phyloP scores from a whole-genome alignment of 345 rosid species.

The Brassica carinata region DNA sequence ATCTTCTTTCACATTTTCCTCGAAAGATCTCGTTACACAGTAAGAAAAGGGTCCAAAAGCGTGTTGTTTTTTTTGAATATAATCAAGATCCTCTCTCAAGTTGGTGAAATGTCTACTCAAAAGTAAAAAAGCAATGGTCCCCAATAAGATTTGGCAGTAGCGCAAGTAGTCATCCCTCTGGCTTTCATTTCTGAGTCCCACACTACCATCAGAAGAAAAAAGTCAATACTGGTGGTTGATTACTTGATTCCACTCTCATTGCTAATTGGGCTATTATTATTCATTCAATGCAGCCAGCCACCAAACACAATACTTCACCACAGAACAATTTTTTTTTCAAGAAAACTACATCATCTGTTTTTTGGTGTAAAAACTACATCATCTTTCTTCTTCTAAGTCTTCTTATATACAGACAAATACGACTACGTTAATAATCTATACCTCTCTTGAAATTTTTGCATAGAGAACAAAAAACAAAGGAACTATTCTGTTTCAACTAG shows the following conservation, averaged over 20 bases:
- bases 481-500: neutral
- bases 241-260: slow-evolving; percentile 5
- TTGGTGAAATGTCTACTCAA: neutral
- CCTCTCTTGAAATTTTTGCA: neutral
- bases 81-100: neutral
- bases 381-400: neutral
- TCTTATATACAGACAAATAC: slow-evolving; percentile 5
- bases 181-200: neutral
- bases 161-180: slow-evolving; percentile 21
- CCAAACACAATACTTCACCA: slow-evolving; percentile 6
- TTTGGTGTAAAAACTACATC: too few relatives aligned
- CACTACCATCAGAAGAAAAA: slow-evolving; percentile 1
- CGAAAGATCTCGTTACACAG: too few relatives aligned
- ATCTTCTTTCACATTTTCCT: too few relatives aligned
- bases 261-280: neutral
- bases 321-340: neutral
- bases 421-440: neutral
- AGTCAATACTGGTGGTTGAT: slow-evolving; percentile 35
- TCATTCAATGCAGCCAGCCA: slow-evolving; percentile 24
- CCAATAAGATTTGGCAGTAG: slow-evolving; percentile 11
- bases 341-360: neutral
- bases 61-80: neutral
- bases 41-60: too few relatives aligned
- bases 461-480: neutral
- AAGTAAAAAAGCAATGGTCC: neutral